These are phyloP conservation scores for Glomus cerebriforme DNA, from an alignment of 192 early-diverging fungal species.

Conservation along the genomic window DNA sequence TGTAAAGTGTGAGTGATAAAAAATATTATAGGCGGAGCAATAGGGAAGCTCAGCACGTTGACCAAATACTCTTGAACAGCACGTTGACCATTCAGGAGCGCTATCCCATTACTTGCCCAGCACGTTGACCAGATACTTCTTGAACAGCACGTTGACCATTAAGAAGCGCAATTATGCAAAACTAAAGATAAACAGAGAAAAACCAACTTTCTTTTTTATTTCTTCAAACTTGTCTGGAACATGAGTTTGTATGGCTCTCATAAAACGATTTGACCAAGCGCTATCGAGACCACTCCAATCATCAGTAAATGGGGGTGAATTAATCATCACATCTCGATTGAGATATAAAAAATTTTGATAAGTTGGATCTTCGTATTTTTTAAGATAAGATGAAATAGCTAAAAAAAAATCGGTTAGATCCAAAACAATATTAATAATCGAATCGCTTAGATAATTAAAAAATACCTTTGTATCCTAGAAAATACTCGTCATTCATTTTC, in stretches of 20 bases:
- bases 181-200: not conserved
- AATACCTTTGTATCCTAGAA: not conserved
- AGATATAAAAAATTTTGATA: not conserved
- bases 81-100: not conserved
- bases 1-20: too few relatives aligned
- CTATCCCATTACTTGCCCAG: not conserved
- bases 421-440: not conserved
- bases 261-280: not conserved
- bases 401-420: not conserved
- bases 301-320: slow-evolving; percentile 2
- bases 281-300: not conserved
- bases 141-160: not conserved
- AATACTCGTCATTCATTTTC: not conserved
- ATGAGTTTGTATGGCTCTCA: not conserved
- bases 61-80: not conserved
- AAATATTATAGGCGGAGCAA: not conserved
- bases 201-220: not conserved
- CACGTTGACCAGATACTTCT: slow-evolving; percentile 16
- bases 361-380: not conserved
- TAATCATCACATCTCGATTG: not conserved
- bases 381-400: not conserved
- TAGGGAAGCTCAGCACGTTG: not conserved
- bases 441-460: not conserved
- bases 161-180: not conserved
- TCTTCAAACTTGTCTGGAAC: not conserved